Evolutionary conservation across 1,139 yeast species (phyloP).

Genomic region (Sugiyamaella japonica): DNA sequence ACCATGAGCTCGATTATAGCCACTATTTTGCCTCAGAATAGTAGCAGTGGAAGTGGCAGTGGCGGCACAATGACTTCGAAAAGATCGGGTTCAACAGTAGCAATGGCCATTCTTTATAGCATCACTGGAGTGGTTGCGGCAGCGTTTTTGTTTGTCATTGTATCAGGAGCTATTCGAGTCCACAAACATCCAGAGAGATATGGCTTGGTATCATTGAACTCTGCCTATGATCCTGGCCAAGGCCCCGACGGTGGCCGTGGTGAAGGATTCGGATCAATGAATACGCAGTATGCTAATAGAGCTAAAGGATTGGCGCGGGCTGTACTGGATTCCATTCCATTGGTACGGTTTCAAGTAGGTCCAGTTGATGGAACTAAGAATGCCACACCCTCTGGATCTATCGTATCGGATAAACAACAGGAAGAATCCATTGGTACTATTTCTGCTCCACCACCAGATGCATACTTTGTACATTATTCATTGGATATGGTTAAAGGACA

Average conservation of each 20-base stretch:
- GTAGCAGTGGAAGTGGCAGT: constrained; percentile 13
- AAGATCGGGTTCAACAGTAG: constrained; percentile 30
- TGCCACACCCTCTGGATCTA: neutral
- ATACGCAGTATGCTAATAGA: constrained; percentile 26
- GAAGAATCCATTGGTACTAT: constrained; percentile 4
- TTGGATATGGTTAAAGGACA: neutral
- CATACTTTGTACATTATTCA: neutral
- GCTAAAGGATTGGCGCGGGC: constrained; percentile 43
- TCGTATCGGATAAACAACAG: neutral
- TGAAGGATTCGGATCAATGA: constrained; percentile 26
- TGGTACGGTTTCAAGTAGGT: constrained; percentile 34
- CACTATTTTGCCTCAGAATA: constrained; percentile 26
- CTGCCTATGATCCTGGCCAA: constrained; percentile 10
- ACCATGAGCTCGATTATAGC: constrained; percentile 24
- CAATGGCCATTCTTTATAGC: constrained; percentile 39
- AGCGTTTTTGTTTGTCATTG: constrained; percentile 36
- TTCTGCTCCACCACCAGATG: neutral
- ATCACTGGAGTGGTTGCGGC: constrained; percentile 38
- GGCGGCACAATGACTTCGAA: constrained; percentile 1
- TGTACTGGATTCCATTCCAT: constrained; percentile 42
- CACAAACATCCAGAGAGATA: constrained; percentile 43
- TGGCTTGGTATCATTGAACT: constrained; percentile 29
- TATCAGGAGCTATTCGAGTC: constrained; percentile 40
- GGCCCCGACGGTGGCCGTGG: constrained; percentile 11
- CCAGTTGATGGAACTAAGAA: neutral